Conservation (phyloP, 805 yeast species). For the Candida takata region DNA sequence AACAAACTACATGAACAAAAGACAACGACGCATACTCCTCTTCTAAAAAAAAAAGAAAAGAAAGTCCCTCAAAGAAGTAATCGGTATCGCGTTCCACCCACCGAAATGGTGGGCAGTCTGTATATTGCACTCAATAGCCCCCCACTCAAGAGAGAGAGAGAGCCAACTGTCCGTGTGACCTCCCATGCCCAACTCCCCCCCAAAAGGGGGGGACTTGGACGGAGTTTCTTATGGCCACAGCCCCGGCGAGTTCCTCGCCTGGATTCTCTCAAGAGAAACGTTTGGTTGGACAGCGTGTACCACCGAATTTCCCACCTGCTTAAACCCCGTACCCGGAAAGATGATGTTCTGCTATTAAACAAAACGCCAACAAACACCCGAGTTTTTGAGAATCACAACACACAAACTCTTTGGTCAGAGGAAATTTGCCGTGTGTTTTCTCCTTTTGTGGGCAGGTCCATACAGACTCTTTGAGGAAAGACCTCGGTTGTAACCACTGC, state of each 20-base stretch:
- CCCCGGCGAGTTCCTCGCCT: constrained; percentile 50
- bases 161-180: constrained; percentile 53
- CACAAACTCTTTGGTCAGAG: no score
- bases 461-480: constrained; percentile 23
- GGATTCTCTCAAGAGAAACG: constrained; percentile 50
- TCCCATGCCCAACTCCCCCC: constrained; percentile 33
- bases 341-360: no score
- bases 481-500: constrained; percentile 18
- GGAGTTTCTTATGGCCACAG: constrained; percentile 45
- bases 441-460: constrained; percentile 26
- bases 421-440: no score
- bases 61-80: constrained; percentile 41
- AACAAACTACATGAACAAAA: no score
- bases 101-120: constrained; percentile 31
- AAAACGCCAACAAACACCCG: no score
- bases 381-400: no score
- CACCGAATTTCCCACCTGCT: constrained; percentile 61
- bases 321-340: no score
- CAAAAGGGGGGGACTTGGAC: neutral
- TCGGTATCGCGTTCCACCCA: constrained; percentile 52
- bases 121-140: constrained; percentile 57
- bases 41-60: constrained; percentile 2
- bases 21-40: no score
- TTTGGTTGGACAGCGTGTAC: constrained; percentile 39
- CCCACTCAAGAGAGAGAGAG: constrained; percentile 20